Evolutionary conservation across 2,329 filamentous ascomycete genomes (phyloP).

Genomic region (Diaporthe citri): DNA sequence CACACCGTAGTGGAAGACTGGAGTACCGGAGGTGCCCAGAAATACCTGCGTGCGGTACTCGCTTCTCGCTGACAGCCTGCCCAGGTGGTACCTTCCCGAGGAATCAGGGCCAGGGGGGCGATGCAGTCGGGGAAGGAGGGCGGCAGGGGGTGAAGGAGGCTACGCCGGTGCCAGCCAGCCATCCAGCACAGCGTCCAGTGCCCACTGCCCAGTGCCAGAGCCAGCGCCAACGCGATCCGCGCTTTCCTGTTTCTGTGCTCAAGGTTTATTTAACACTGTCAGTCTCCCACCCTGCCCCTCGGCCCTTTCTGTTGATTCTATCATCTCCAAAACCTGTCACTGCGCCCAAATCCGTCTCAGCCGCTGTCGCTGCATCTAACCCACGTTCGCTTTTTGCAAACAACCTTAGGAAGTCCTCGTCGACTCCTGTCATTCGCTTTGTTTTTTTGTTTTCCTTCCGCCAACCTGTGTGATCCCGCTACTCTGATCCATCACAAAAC

Average conservation of each 20-base stretch:
- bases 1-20: too few relatives aligned
- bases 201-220: background rate
- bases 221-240: conserved; percentile 31
- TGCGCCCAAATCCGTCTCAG: conserved; percentile 53
- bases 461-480: conserved; percentile 2
- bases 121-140: conserved; percentile 30
- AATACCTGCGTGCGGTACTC: background rate
- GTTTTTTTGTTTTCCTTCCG: conserved; percentile 61
- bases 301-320: conserved; percentile 35
- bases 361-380: conserved; percentile 54
- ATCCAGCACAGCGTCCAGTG: conserved; percentile 6
- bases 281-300: conserved; percentile 39
- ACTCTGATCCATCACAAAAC: conserved; percentile 20
- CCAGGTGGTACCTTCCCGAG: conserved; percentile 14
- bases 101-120: conserved; percentile 21
- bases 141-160: conserved; percentile 3
- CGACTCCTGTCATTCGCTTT: conserved; percentile 82
- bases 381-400: conserved; percentile 65
- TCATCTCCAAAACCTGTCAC: conserved; percentile 41
- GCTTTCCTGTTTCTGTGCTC: conserved; percentile 34
- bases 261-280: conserved; percentile 41
- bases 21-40: background rate
- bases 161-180: conserved; percentile 18
- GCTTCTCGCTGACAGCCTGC: conserved; percentile 21
- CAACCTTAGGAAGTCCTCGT: conserved; percentile 76